Base-by-base conservation (phyloP, 139 green algal species). In the Zygnema circumcarinatum region DNA sequence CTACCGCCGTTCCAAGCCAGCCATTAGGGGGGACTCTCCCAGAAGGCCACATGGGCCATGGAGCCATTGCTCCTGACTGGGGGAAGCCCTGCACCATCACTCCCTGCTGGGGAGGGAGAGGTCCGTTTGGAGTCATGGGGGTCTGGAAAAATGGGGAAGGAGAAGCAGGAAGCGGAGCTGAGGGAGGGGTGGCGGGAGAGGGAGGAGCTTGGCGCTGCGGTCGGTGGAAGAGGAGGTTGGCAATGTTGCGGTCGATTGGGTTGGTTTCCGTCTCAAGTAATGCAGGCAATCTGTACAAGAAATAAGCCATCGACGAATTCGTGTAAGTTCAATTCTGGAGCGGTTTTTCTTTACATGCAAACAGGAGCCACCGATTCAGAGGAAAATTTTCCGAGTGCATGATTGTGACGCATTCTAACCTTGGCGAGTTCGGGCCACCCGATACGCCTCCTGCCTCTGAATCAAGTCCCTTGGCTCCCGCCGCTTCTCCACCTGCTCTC, bases 191-290 rank as follows among this genome's bases (percentile, higher is more conserved):
- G 16, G 69, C 3, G 69, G 16, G 69, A 11, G 69, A 41, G 35
- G 69, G 69, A 3, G 69, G 11, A 11, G 35, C 69, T 38, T 3
- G 69, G 7, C 69, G 3, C 16, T 78, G 69, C 16, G 36, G 75
- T 33, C 75, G 20, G 21, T 83, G 75, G 32, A 83, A 83, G 31
- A 83, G 75, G 31, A 83, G 75, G 32, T 83, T 83, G 75, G 75
- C 75, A 21, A 83, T 83, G 75, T 53, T 68, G 3, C 75, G 75
- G 75, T 83, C 75, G 36, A 83, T 47, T 31, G 75, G 75, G 32
- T 83, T 83, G 75, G 75, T 83, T 33, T 62, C 38, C 75, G n/a
- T 83, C 75, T 83, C 75, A 16, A 83, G 32, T 25, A 78, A 16
- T 25, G 47, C 7, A 62, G 47, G 47, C 7, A 62, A 16, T 62